A percentile compares a stretch with the other conserved stretches of the same genome.
Evolutionary conservation across 2,329 filamentous ascomycete species (phyloP).

Genomic region (Fusarium agapanthi): DNA sequence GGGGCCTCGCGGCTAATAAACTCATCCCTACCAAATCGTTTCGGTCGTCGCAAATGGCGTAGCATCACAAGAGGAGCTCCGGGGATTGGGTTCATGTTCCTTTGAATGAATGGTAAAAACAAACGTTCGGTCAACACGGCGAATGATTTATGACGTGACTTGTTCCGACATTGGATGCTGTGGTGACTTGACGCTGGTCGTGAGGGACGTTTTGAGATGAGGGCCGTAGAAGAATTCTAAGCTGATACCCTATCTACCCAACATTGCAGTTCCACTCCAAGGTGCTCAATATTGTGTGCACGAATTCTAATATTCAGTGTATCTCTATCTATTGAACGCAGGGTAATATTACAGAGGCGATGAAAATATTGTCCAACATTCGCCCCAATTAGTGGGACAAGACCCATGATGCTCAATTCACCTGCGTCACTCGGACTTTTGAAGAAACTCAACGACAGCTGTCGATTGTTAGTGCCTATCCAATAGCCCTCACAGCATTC

Average conservation of each 20-base stretch:
- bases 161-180: constrained; percentile 16
- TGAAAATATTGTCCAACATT: constrained; percentile 4
- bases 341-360: constrained; percentile 4
- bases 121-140: constrained; percentile 42
- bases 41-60: constrained; percentile 56
- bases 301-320: neutral
- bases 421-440: constrained; percentile 54
- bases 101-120: constrained; percentile 50
- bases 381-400: constrained; percentile 14
- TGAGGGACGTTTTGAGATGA: constrained; percentile 20
- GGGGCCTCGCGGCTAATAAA: constrained; percentile 46
- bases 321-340: constrained; percentile 7
- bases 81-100: constrained; percentile 52
- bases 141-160: constrained; percentile 30
- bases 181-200: constrained; percentile 23
- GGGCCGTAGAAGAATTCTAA: constrained; percentile 24
- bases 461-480: neutral
- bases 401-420: neutral
- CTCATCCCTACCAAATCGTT: constrained; percentile 51
- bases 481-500: neutral
- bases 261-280: neutral
- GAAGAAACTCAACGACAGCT: constrained; percentile 73
- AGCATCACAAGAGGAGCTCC: constrained; percentile 54
- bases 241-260: constrained; percentile 17
- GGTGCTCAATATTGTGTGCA: neutral